These are phyloP conservation scores for Whalleya microplaca DNA, from an alignment of 2,329 filamentous ascomycete genomes.

Conservation along the genomic window DNA sequence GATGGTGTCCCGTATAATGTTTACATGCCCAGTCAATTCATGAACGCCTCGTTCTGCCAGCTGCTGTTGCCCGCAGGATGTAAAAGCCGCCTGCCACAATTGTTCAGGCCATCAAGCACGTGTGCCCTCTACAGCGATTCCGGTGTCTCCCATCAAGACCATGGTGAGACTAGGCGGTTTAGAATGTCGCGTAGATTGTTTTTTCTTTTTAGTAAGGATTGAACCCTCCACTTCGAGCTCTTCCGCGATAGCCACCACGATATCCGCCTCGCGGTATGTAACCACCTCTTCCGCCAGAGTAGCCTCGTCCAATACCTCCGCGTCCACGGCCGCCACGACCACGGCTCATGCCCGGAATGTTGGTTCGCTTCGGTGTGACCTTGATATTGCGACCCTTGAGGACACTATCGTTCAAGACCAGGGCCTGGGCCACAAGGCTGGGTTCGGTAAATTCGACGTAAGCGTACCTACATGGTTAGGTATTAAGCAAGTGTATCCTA, in stretches of 20 bases:
- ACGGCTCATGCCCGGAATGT: conserved; percentile 90
- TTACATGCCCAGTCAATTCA: conserved; percentile 17
- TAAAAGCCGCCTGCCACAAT: conserved; percentile 7
- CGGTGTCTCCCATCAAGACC: not conserved
- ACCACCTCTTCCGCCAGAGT: conserved; percentile 55
- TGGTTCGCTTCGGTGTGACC: conserved; percentile 93
- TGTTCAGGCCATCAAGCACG: conserved; percentile 14
- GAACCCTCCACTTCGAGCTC: conserved; percentile 58
- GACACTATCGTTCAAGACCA: conserved; percentile 94
- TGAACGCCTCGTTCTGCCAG: not conserved
- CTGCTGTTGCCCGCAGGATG: conserved; percentile 7
- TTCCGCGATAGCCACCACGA: conserved; percentile 61
- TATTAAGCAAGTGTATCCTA: conserved; percentile 1
- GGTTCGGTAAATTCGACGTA: conserved; percentile 99
- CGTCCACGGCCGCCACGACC: conserved; percentile 67
- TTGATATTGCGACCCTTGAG: conserved; percentile 96
- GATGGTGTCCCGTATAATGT: conserved; percentile 18
- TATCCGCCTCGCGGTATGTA: conserved; percentile 60
- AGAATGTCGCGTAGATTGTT: conserved; percentile 1
- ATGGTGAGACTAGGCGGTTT: not conserved
- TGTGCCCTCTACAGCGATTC: conserved; percentile 8
- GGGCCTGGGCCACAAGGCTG: conserved; percentile 85
- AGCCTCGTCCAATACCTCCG: conserved; percentile 55
- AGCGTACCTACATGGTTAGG: conserved; percentile 70
- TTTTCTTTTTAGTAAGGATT: conserved; percentile 60